Evolutionary conservation across 2,329 filamentous ascomycete species (phyloP), one percentile per base, ranked within the genome.

Genomic region (Capronia epimyces): DNA sequence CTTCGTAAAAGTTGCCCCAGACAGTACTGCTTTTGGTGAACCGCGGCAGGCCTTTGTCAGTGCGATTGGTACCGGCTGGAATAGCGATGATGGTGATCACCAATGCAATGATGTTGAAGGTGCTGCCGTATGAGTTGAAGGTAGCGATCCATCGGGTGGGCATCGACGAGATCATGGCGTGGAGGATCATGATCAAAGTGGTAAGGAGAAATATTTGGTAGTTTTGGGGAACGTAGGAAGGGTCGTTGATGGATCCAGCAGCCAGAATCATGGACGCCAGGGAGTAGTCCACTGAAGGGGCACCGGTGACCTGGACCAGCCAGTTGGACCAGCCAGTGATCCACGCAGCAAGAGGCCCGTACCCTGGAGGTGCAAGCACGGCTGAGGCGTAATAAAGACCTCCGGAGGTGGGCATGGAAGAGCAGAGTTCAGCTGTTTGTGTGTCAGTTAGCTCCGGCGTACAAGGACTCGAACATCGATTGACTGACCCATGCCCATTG

Each of bases 351-450:
- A 85, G 75, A 1, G 83, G 82, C 0, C 83, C 83, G 66, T 76
- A 86, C 36, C 79, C 79, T 1, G 75, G 73, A 4, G 82, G 82
- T 21, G 84, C 84, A 5, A 89, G 74, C 1, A 87, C 84, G 3
- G 84, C 84, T 15, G 83, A 71, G 13, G 84, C 84, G 64, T 89
- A 89, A 67, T 89, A 89, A 12, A 89, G 71, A 21, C 84, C 84
- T 48, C 84, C 84, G 60, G 76, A 71, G 27, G 84, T 87, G 3
- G 84, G 84, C 83, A 87, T 87, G 39, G 80, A 81, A 2, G 80
- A 84, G 61, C 84, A 87, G 15, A 88, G 70, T 66, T 88, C 84
- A 1, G 84, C 84, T 62, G 16, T 6, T 41, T n/a, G 15, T 20
- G 1, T 24, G 37, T 74, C 73, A 75, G 21, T 65, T 16, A 31